Conservation (phyloP, 116 monocot species). For the Zostera marina region DNA sequence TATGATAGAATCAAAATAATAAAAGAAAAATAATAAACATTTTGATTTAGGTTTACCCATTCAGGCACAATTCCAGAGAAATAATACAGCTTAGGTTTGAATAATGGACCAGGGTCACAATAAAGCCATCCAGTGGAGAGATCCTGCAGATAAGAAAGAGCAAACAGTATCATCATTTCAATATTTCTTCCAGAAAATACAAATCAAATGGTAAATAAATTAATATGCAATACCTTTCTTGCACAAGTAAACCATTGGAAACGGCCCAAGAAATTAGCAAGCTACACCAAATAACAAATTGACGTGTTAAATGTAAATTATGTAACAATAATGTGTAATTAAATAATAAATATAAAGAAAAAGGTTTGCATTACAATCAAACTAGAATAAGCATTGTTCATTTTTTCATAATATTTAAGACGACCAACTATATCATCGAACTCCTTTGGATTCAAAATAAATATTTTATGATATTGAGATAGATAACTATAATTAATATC, state of each 20-base stretch:
- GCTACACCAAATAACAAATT: constrained; percentile 17
- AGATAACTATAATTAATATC: no score
- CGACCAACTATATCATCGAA: no score
- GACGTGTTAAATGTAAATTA: no score
- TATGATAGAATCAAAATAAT: not conserved
- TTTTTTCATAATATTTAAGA: no score
- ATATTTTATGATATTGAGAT: no score
- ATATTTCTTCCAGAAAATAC: no score
- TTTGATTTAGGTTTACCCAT: constrained; percentile 30
- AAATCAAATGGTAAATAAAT: not conserved
- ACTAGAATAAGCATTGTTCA: no score
- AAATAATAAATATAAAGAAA: no score
- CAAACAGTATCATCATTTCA: constrained; percentile 4
- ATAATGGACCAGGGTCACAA: constrained; percentile 93
- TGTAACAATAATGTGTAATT: no score
- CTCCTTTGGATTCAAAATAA: no score
- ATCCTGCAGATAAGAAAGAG: constrained; percentile 37
- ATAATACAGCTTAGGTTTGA: constrained; percentile 58
- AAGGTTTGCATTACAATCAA: no score
- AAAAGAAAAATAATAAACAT: no score
- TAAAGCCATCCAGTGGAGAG: constrained; percentile 96
- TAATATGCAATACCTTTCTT: constrained; percentile 49
- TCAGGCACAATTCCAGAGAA: constrained; percentile 37
- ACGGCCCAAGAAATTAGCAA: constrained; percentile 72
- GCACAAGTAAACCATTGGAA: constrained; percentile 94